Evolutionary conservation across 2,329 filamentous ascomycete species (phyloP).

Genomic region (Aspergillus pseudotamarii): DNA sequence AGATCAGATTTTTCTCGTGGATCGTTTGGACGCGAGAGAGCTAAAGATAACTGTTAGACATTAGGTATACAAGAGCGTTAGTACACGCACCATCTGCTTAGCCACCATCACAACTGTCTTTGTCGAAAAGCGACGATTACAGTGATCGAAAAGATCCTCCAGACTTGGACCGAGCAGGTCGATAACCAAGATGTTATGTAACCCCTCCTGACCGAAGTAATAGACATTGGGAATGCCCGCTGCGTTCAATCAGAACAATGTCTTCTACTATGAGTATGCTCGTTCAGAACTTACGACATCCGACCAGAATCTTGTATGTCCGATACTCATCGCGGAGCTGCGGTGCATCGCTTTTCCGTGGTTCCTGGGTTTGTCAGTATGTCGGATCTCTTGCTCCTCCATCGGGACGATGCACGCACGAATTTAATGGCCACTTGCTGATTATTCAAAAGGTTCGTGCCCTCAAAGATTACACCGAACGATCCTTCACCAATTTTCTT

Average conservation of each 20-base stretch:
- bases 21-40: slow-evolving; percentile 90
- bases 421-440: slow-evolving; percentile 99
- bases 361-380: slow-evolving; percentile 68
- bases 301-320: slow-evolving; percentile 98
- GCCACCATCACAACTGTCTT: slow-evolving; percentile 99
- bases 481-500: slow-evolving; percentile 99
- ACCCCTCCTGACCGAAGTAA: slow-evolving; percentile 97
- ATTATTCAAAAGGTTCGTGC: slow-evolving; percentile 97
- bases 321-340: slow-evolving; percentile 97
- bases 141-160: slow-evolving; percentile 97
- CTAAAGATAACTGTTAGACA: slow-evolving; percentile 48
- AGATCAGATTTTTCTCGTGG: slow-evolving; percentile 98
- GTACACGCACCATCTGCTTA: slow-evolving; percentile 82
- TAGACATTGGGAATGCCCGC: slow-evolving; percentile 99
- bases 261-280: slow-evolving; percentile 15
- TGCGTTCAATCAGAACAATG: slow-evolving; percentile 47
- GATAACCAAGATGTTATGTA: slow-evolving; percentile 98
- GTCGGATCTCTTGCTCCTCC: neutral
- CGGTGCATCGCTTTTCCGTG: slow-evolving; percentile 96
- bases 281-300: slow-evolving; percentile 78
- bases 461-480: slow-evolving; percentile 98
- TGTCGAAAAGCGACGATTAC: slow-evolving; percentile 89
- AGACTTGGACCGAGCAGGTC: slow-evolving; percentile 92
- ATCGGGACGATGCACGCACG: slow-evolving; percentile 59
- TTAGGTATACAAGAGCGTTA: neutral